Evolutionary conservation across 306 rosid species (phyloP).

Genomic region (Neltuma alba): DNA sequence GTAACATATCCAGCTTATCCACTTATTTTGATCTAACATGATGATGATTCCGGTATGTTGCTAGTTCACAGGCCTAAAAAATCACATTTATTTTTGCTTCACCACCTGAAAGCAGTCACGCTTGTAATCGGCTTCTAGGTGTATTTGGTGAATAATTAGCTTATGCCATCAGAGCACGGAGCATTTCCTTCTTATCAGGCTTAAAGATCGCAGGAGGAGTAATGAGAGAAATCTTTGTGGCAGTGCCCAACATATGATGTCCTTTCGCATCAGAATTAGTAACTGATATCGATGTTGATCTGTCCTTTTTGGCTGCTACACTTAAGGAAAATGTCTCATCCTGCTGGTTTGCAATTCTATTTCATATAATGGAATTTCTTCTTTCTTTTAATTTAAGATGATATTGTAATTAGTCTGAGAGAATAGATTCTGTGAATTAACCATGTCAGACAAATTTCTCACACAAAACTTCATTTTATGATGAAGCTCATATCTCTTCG

Average conservation of each 20-base stretch:
- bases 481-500: background rate
- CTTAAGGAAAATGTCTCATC: background rate
- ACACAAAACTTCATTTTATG: background rate
- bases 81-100: background rate
- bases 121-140: background rate
- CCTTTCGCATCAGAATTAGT: background rate
- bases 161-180: background rate
- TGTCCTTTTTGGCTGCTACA: background rate
- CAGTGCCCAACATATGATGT: background rate
- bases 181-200: background rate
- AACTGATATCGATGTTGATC: background rate
- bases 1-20: background rate
- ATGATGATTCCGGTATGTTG: background rate
- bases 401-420: background rate
- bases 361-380: background rate
- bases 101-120: background rate
- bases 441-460: slow-evolving; percentile 16
- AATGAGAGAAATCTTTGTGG: background rate
- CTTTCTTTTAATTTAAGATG: background rate
- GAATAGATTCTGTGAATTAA: background rate
- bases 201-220: background rate
- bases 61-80: background rate
- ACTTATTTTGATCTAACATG: slow-evolving; percentile 15
- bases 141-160: background rate
- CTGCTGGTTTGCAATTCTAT: background rate